Base-by-base conservation (phyloP, 176 grass and related monocot species). In the Hsuehochloa calcarea region DNA sequence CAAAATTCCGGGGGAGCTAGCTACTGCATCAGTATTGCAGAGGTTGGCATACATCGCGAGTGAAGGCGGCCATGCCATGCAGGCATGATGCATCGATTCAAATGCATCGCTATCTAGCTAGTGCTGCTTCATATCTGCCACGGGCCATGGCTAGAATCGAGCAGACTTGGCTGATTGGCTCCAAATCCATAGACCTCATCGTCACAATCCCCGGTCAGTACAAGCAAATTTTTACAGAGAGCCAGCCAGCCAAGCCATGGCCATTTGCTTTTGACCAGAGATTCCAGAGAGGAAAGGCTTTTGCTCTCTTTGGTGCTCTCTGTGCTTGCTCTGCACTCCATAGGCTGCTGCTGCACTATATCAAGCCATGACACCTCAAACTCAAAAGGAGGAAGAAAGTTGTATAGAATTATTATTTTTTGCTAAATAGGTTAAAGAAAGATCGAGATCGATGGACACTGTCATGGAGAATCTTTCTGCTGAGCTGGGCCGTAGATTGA, bases 381-480 rank as follows among this genome's bases (percentile, higher is more conserved):
- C 22, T 64, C 83, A 41, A 35, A 76, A 20, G 29, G 35, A 71
- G 37, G 16, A 29, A 19, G 17, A 74, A 37, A 3, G 5, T 5
- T 3, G 25, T 22, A 41, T 22, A n/a, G 3, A 41, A 68, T 65
- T 72, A 38, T 26, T n/a, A n/a, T 7, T 40, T 5, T 68, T 43
- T 69, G n/a, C 2, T 63, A 8, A 17, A 55, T 37, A 43, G 25
- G 46, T n/a, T 19, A 31, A 47, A 86, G 46, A 19, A 6, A 60
- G 58, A 19, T 27, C 17, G 67, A 44, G 43, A 40, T 44, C 22
- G 0, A 72, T 66, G 61, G 13, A 26, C 71, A 66, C 45, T 13
- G 56, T 13, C 72, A 51, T 17, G 79, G 75, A 56, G 86, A 88
- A 88, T 88, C 89, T 88, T 83, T 76, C 77, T 58, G 64, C 76